phyloP scores from a whole-genome alignment of 148 eudicot genomes.

The Cornus florida region DNA sequence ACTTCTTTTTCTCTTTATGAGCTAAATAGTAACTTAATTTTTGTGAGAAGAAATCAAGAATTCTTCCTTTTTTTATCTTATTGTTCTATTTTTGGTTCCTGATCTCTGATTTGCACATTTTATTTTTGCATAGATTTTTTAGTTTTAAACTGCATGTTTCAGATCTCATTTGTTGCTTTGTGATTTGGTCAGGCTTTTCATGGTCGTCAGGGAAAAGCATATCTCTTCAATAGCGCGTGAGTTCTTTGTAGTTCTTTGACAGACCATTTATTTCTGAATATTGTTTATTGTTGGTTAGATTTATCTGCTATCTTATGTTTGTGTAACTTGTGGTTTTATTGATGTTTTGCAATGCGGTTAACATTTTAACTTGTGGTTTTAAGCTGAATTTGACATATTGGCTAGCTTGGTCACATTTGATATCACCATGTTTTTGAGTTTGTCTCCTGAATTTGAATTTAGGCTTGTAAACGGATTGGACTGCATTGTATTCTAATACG shows the following conservation, averaged over 20 bases:
- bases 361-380: too few species aligned
- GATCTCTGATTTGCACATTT: not conserved
- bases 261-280: not conserved
- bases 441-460: too few species aligned
- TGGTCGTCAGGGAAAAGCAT: conserved; percentile 84
- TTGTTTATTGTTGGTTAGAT: not conserved
- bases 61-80: not conserved
- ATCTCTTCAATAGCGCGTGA: conserved; percentile 76
- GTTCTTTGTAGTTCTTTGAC: conserved; percentile 22
- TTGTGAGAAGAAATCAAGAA: too few species aligned
- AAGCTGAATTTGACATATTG: too few species aligned
- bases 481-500: too few species aligned
- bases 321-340: too few species aligned
- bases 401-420: too few species aligned
- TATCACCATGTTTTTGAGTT: too few species aligned
- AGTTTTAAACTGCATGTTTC: not conserved
- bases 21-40: too few species aligned
- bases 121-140: not conserved
- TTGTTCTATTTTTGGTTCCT: not conserved
- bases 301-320: not conserved
- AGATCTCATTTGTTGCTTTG: conserved; percentile 4
- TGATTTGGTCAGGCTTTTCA: conserved; percentile 59
- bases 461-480: too few species aligned
- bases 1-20: too few species aligned
- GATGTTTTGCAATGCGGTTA: too few species aligned